Base-by-base conservation (phyloP, 2,329 filamentous ascomycete genomes). In the Paramyrothecium roridum region DNA sequence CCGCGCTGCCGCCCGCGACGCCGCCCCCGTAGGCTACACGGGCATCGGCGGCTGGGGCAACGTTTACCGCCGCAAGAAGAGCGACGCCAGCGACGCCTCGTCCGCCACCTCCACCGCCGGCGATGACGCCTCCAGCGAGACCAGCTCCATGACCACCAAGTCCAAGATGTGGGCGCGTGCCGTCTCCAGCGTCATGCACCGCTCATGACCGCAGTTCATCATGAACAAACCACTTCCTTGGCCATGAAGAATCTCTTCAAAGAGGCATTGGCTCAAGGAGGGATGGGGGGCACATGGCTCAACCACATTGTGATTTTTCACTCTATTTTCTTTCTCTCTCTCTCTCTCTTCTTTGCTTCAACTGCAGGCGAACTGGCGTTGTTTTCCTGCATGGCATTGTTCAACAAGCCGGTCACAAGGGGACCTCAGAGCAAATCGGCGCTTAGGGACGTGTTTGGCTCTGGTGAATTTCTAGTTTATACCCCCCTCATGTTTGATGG, bases 21-120 rank as follows among this genome's bases (percentile, higher is more conserved):
- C 61, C 45, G 72, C 75, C 54, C 66, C 75, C 55, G 77, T 80
- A 67, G 88, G 87, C 73, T 80, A 86, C 71, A 80, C 80, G 16
- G 86, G 87, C 62, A 84, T 86, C 54, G 87, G 87, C 61, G 86
- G 87, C 57, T 85, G 85, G 2, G 87, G 86, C 63, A 74, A 74
- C 59, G 79, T 84, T 59, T 90, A 90, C 72, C 85, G 88, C 69
- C 69, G 70, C 63, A 69, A 68, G 65, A 58, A 57, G 50, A 72
- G 69, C 65, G 69, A 65, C 56, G 69, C 70, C 13, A 60, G 67
- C 48, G 37, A 43, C 13, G 37, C 6, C 37, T 43, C 26, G 26
- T 67, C 63, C 57, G 60, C 55, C 49, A 57, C 57, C 49, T 62
- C 57, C 49, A 57, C 48, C 53, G 55, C 50, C 47, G 55, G 57